Percentiles rank a stretch among this genome's conserved stretches.
phyloP scores from a whole-genome alignment of 2,329 filamentous ascomycete species.

The Plectosphaerella cucumerina region DNA sequence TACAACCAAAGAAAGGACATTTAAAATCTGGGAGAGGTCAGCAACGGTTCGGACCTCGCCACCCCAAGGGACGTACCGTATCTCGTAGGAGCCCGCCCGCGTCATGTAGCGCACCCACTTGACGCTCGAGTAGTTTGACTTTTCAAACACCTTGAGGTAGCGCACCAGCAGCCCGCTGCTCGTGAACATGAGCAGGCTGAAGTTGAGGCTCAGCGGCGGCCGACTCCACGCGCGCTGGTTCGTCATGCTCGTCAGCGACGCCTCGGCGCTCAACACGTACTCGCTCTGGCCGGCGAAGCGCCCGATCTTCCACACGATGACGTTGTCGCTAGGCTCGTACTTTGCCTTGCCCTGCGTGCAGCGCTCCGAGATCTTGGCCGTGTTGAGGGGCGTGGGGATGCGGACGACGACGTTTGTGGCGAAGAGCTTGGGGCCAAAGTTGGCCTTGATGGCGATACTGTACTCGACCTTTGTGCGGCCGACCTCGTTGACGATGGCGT shows the following conservation, averaged over 20 bases:
- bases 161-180: constrained; percentile 87
- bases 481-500: constrained; percentile 96
- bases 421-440: constrained; percentile 94
- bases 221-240: constrained; percentile 96
- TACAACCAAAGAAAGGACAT: background rate
- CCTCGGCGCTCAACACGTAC: constrained; percentile 91
- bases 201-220: constrained; percentile 86
- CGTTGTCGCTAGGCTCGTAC: constrained; percentile 96
- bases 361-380: constrained; percentile 86
- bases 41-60: background rate
- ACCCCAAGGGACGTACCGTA: constrained; percentile 56
- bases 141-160: constrained; percentile 98
- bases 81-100: constrained; percentile 94
- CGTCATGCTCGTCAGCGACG: constrained; percentile 91
- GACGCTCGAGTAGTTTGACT: constrained; percentile 96
- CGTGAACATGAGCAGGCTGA: constrained; percentile 96
- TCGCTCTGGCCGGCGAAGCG: constrained; percentile 98
- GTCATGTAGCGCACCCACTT: constrained; percentile 99
- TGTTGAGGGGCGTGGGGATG: constrained; percentile 95
- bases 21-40: background rate
- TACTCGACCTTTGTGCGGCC: constrained; percentile 98
- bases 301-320: constrained; percentile 98
- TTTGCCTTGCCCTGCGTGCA: constrained; percentile 96
- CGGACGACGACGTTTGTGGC: constrained; percentile 93
- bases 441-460: constrained; percentile 94